Percentiles rank a stretch among this genome's conserved stretches.
Evolutionary conservation across 2,329 filamentous ascomycete species (phyloP).

Genomic region (Cladosporium phlei): DNA sequence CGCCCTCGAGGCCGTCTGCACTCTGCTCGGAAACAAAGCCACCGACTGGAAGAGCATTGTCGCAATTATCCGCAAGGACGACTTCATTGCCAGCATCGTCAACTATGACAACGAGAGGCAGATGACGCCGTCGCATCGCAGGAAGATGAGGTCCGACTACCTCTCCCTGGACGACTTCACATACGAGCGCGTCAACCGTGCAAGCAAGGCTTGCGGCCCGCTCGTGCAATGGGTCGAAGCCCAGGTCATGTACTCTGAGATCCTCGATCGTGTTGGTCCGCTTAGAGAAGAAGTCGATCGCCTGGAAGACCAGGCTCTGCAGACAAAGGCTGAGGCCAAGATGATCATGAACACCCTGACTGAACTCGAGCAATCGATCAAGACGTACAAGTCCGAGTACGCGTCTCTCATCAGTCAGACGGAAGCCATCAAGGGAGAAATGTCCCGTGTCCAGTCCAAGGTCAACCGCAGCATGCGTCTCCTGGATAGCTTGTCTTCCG

Average conservation of each 20-base stretch:
- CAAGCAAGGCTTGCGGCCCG: slow-evolving; percentile 93
- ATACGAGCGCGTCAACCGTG: slow-evolving; percentile 91
- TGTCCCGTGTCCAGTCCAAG: slow-evolving; percentile 95
- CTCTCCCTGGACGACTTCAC: slow-evolving; percentile 92
- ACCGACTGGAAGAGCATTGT: slow-evolving; percentile 89
- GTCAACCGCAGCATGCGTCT: slow-evolving; percentile 92
- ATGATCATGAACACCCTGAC: slow-evolving; percentile 84
- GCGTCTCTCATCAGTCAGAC: slow-evolving; percentile 94
- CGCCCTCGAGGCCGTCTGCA: slow-evolving; percentile 93
- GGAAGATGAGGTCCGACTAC: slow-evolving; percentile 90
- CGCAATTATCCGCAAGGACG: slow-evolving; percentile 80
- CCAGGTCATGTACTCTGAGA: slow-evolving; percentile 97
- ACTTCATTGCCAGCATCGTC: slow-evolving; percentile 97
- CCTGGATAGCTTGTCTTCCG: slow-evolving; percentile 89
- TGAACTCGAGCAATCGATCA: slow-evolving; percentile 82
- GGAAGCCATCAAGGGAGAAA: slow-evolving; percentile 93
- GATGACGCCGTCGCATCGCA: slow-evolving; percentile 78
- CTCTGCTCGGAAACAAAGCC: slow-evolving; percentile 83
- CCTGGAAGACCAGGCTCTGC: slow-evolving; percentile 80
- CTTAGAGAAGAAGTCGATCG: slow-evolving; percentile 82
- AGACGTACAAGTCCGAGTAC: slow-evolving; percentile 93
- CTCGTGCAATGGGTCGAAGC: slow-evolving; percentile 96
- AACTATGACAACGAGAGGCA: slow-evolving; percentile 93
- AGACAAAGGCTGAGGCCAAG: slow-evolving; percentile 90
- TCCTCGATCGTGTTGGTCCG: slow-evolving; percentile 88